A percentile compares a stretch with the other conserved stretches of the same genome.
phyloP scores from a whole-genome alignment of 352 stramenopile genomes.

The Phytophthora agathidicida region DNA sequence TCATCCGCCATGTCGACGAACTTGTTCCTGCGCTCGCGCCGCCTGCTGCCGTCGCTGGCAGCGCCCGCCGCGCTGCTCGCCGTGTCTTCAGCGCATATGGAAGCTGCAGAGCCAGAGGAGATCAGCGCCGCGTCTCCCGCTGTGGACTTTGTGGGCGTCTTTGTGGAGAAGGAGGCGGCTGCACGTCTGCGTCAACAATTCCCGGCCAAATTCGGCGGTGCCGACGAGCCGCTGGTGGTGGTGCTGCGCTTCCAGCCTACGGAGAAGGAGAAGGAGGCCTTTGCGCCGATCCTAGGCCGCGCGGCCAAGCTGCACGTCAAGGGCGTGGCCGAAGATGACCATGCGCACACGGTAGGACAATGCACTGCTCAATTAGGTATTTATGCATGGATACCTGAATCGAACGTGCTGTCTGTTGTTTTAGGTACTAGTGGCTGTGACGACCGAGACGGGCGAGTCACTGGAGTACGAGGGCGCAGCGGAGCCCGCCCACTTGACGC shows the following conservation, averaged over 20 bases:
- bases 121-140: constrained; percentile 11
- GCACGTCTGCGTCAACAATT: constrained; percentile 56
- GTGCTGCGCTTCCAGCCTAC: constrained; percentile 84
- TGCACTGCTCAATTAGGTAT: too few species aligned
- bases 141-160: constrained; percentile 81
- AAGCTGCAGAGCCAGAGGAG: constrained; percentile 12
- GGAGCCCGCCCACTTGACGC: constrained; percentile 57
- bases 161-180: constrained; percentile 65
- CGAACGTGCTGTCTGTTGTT: neutral
- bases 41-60: constrained; percentile 33
- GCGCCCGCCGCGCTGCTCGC: constrained; percentile 29
- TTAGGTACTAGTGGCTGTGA: constrained; percentile 67
- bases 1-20: constrained; percentile 1
- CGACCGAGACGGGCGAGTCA: constrained; percentile 67
- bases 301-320: constrained; percentile 66
- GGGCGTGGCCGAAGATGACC: constrained; percentile 65
- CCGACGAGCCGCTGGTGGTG: constrained; percentile 60
- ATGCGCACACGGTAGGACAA: constrained; percentile 65
- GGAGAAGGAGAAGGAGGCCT: constrained; percentile 70
- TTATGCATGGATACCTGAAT: too few species aligned
- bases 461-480: constrained; percentile 56
- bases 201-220: constrained; percentile 54
- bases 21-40: constrained; percentile 29
- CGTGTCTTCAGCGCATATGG: constrained; percentile 30
- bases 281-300: constrained; percentile 70